Base-by-base conservation (phyloP, 129 eudicot genomes). In the Flaveria brownii region DNA sequence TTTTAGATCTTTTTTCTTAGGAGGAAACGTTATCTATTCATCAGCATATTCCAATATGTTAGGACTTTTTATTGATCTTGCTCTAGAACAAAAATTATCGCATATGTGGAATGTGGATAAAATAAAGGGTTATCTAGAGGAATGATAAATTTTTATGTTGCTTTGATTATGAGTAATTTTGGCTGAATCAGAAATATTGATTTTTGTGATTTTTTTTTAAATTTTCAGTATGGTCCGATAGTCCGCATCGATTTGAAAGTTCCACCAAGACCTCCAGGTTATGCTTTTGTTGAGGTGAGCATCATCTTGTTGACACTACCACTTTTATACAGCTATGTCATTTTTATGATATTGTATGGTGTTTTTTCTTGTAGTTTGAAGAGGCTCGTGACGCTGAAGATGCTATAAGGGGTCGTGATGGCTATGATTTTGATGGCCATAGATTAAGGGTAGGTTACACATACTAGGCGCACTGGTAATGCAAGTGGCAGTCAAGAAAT, bases 231-330 rank as follows among this genome's bases (percentile, higher is more conserved):
- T 87, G 98, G 98, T 61, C 90, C 90, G 46, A 87, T 94, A 73
- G 91, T 80, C n/a, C 96, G 90, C 46, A 81, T 94, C 68, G 97
- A 94, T 75, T 75, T 94, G 90, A 94, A 94, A 81, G 81, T 94
- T 17, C 98, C 98, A 57, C 97, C 98, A 70, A 89, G 98, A 59
- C 98, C 98, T 68, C 98, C 97, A 50, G 98, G 98, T 74, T 94
- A 87, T 91, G 92, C 91, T 23, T 94, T 94, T 81, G 90, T 94
- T 18, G 98, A 94, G 98, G 98, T 87, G 84, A 83, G 85, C 45
- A 76, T 79, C 45, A 30, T 56, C 23, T 43, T 71, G 15, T 18
- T 76, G 12, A 71, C 41, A 36, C 8, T 36, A 30, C 25, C 14
- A 1, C 50, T 47, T 52, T 72, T 6, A 4, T 12, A 33, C 62